A percentile compares a stretch with the other conserved stretches of the same genome.
phyloP scores from a whole-genome alignment of 2,329 filamentous ascomycete species.

The Aureobasidium uvarum region DNA sequence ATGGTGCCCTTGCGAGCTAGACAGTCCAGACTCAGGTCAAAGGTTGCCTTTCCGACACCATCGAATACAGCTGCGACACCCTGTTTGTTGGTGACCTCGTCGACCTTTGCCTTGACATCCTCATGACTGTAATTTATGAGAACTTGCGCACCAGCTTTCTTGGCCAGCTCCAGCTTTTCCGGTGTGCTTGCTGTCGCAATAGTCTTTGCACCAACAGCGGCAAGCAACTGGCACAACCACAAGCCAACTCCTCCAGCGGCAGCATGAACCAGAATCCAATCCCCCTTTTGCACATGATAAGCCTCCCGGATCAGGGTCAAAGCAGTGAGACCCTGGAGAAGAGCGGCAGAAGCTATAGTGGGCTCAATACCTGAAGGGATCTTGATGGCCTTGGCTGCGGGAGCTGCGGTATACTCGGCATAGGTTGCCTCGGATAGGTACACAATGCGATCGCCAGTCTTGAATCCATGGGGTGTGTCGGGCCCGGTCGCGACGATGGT shows the following conservation, averaged over 20 bases:
- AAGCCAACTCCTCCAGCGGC: slow-evolving; percentile 80
- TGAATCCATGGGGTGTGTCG: slow-evolving; percentile 52
- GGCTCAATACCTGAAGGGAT: slow-evolving; percentile 63
- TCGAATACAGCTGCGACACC: slow-evolving; percentile 81
- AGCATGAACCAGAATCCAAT: slow-evolving; percentile 81
- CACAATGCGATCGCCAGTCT: slow-evolving; percentile 67
- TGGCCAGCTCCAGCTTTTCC: slow-evolving; percentile 70
- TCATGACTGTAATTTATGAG: slow-evolving; percentile 67
- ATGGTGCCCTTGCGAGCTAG: slow-evolving; percentile 75
- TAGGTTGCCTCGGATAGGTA: slow-evolving; percentile 61
- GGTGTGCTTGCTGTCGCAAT: slow-evolving; percentile 75
- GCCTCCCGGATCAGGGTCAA: slow-evolving; percentile 75
- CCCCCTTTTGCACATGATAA: slow-evolving; percentile 66
- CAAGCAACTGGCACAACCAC: slow-evolving; percentile 72
- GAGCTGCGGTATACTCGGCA: slow-evolving; percentile 58
- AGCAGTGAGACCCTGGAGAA: slow-evolving; percentile 82
- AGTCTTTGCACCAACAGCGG: slow-evolving; percentile 67
- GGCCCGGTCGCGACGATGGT: slow-evolving; percentile 63
- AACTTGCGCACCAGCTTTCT: slow-evolving; percentile 67
- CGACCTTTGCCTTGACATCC: slow-evolving; percentile 58
- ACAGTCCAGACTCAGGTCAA: slow-evolving; percentile 72
- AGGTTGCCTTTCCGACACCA: slow-evolving; percentile 80
- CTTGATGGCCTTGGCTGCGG: slow-evolving; percentile 56
- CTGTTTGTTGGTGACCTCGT: slow-evolving; percentile 67
- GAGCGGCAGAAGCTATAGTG: slow-evolving; percentile 63